phyloP scores from a whole-genome alignment of 495 filamentous ascomycete species.

The Cercophora sp. region DNA sequence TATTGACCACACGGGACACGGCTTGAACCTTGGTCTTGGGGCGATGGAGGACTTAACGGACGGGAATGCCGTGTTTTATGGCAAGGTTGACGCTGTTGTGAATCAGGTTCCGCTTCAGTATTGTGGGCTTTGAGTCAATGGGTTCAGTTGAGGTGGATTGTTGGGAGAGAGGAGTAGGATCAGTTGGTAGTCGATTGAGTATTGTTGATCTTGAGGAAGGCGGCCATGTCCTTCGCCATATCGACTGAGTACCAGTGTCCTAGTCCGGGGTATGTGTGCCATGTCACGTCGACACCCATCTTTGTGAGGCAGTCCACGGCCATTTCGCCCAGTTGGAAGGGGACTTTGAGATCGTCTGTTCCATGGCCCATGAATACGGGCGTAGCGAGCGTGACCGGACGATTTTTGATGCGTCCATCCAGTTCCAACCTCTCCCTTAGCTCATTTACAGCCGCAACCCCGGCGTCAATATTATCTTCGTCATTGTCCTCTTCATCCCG shows the following conservation, averaged over 20 bases:
- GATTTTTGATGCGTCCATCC: background rate
- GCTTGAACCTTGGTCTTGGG: conserved; percentile 60
- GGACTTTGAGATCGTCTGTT: conserved; percentile 43
- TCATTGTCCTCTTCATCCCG: conserved; percentile 19
- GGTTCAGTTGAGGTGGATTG: background rate
- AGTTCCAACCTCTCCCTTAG: conserved; percentile 23
- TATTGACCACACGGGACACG: conserved; percentile 57
- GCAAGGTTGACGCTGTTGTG: conserved; percentile 52
- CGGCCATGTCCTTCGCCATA: conserved; percentile 44
- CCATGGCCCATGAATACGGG: conserved; percentile 53
- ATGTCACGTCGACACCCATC: conserved; percentile 35
- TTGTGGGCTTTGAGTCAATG: conserved; percentile 20
- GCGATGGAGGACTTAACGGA: conserved; percentile 68
- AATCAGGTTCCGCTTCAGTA: conserved; percentile 35
- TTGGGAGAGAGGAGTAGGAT: background rate
- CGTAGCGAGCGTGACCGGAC: conserved; percentile 13
- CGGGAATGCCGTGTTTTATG: conserved; percentile 49
- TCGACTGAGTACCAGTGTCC: conserved; percentile 52
- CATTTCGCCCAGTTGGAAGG: conserved; percentile 32
- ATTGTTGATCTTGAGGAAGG: conserved; percentile 28
- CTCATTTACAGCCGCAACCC: conserved; percentile 16
- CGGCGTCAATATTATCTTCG: conserved; percentile 17
- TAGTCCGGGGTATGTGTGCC: conserved; percentile 43
- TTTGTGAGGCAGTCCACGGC: conserved; percentile 31
- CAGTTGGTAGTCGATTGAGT: conserved; percentile 9